Base-by-base conservation (phyloP, 2,329 filamentous ascomycete species). In the Monilinia polystroma region DNA sequence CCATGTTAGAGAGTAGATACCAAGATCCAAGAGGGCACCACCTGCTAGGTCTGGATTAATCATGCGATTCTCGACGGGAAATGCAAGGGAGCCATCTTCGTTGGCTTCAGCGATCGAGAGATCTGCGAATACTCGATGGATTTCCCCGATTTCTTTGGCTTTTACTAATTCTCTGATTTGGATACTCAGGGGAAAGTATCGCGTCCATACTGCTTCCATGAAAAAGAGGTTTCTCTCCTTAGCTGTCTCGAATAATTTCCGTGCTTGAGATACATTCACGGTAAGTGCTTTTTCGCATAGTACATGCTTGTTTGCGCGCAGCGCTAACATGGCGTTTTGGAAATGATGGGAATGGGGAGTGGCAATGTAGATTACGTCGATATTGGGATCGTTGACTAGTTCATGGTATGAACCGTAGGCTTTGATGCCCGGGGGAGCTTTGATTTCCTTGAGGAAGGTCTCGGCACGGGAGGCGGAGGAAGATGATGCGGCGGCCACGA, bases 261-360 rank as follows among this genome's bases (percentile, higher is more conserved):
- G 84, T 5, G 85, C 78, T 73, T 91, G 88, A 38, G 81, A 81
- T 1, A 87, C 87, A 73, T 90, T 91, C 57, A 89, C 86, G 0
- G 88, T 90, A 71, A 91, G 87, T 0, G 88, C 83, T 77, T 91
- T 91, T 77, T 91, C 89, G 75, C 88, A 90, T 3, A 91, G 81
- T 20, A 91, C 87, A 71, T 89, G 80, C 78, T 91, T 91, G 47
- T 87, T 87, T 1, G 86, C 86, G 65, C 87, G 82, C 29, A 91
- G 79, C 53, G 82, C 84, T 4, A 90, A 81, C 80, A 87, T 85
- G 32, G 83, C 82, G 75, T 91, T 89, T 74, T 90, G 87, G 77
- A 88, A 91, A 78, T 91, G 89, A 74, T 91, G 89, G 32, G 86
- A 89, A 77, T 91, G 88, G 6, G 89, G 89, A 4, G 89, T 90